Base-by-base conservation (phyloP, 1,284 basidiomycete genomes). In the Ustilago crameri region DNA sequence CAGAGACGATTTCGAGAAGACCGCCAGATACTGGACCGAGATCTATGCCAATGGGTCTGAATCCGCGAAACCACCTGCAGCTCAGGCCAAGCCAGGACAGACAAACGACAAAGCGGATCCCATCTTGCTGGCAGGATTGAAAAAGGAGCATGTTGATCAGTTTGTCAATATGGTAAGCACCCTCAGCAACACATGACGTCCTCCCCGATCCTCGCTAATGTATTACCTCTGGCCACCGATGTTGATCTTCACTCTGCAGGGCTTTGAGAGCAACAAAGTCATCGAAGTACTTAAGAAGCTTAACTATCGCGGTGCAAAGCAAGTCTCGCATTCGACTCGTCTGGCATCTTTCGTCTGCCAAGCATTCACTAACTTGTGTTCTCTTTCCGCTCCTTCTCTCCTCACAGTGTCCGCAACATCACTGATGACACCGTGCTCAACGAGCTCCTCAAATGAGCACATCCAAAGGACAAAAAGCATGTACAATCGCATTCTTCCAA, bases 301-400 rank as follows among this genome's bases (percentile, higher is more conserved):
- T 83, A 97, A 98, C 84, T 98, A 98, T 85, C 89, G 95, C 18
- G 95, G 92, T 14, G 85, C 86, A 24, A 90, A 91, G 88, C 90
- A 68, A 84, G 86, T 51, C 38, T 15, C 9, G 5, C 18, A 3
- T n/a, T n/a, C n/a, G n/a, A n/a, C n/a, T n/a, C n/a, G n/a, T n/a
- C n/a, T n/a, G n/a, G n/a, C n/a, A n/a, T n/a, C n/a, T n/a, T n/a
- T n/a, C n/a, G n/a, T n/a, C n/a, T n/a, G n/a, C n/a, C 32, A 23
- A 24, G 27, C 4, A 23, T 26, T 38, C 22, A 9, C n/a, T 38
- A n/a, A 7, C 5, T n/a, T 24, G 9, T 8, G 15, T 18, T 38
- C 24, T 9, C 12, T 26, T 18, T 7, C 7, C 24, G 2, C 18
- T 18, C 12, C 18, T 9, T 17, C 12, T 18, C 20, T 32, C 14